Conservation (phyloP, 805 yeast genomes). For the Candida boleticola region DNA sequence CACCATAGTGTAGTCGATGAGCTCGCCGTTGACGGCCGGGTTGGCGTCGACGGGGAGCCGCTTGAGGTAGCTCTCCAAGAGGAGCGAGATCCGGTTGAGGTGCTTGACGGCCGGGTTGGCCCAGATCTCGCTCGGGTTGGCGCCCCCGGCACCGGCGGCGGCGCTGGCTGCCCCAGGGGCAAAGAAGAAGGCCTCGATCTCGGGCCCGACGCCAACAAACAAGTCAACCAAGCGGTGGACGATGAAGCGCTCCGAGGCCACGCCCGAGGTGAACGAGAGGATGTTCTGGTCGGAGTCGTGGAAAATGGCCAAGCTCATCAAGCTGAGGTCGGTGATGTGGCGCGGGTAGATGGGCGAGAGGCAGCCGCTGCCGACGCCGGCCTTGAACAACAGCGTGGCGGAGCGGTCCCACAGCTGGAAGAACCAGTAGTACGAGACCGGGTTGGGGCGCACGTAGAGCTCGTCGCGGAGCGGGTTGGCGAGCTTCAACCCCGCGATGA, state of each 20-base stretch:
- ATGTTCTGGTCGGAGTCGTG: slow-evolving; percentile 9
- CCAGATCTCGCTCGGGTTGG: background rate
- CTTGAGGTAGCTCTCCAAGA: slow-evolving; percentile 38
- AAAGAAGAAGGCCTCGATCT: background rate
- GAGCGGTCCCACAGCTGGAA: slow-evolving; percentile 36
- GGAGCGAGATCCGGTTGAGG: slow-evolving; percentile 46
- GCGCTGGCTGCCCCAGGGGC: background rate
- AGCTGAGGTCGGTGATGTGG: slow-evolving; percentile 25
- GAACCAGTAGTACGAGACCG: slow-evolving; percentile 27
- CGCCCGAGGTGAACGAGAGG: slow-evolving; percentile 11
- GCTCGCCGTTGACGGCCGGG: slow-evolving; percentile 12
- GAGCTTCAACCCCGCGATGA: slow-evolving; percentile 44
- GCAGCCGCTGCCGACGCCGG: slow-evolving; percentile 13
- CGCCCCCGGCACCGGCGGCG: slow-evolving; percentile 3
- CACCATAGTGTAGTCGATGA: slow-evolving; percentile 17
- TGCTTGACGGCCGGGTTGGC: slow-evolving; percentile 30
- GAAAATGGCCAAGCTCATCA: slow-evolving; percentile 33
- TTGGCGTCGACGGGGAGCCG: slow-evolving; percentile 9
- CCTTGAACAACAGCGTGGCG: slow-evolving; percentile 25
- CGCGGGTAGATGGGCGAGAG: slow-evolving; percentile 12
- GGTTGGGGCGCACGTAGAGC: slow-evolving; percentile 25
- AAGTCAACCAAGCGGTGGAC: slow-evolving; percentile 11
- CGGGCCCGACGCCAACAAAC: slow-evolving; percentile 12
- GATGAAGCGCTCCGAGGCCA: slow-evolving; percentile 16
- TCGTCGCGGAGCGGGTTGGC: slow-evolving; percentile 35